phyloP scores from a whole-genome alignment of 2,329 filamentous ascomycete species.

The Diaporthe helianthi region DNA sequence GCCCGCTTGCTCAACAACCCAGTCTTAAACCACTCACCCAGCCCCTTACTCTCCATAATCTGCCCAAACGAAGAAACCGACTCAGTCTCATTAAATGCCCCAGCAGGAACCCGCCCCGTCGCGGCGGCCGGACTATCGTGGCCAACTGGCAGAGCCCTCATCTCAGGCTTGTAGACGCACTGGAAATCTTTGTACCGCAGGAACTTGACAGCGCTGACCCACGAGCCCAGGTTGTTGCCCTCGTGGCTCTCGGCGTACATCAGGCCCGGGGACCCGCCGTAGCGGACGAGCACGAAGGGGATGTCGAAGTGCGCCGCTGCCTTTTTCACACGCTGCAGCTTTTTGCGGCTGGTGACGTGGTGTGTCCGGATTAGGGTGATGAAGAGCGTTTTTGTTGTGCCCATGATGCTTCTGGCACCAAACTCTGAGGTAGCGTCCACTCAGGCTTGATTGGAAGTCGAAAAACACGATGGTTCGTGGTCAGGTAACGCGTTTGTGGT shows the following conservation, averaged over 20 bases:
- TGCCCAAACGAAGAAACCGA: conserved; percentile 70
- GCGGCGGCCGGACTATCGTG: background rate
- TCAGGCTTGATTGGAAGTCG: too few species aligned
- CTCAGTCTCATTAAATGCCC: conserved; percentile 62
- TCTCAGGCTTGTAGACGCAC: conserved; percentile 61
- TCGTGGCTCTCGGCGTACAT: conserved; percentile 75
- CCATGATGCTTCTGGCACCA: background rate
- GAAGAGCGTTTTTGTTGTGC: conserved; percentile 37
- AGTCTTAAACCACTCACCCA: conserved; percentile 62
- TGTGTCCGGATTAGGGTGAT: conserved; percentile 76
- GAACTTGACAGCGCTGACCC: conserved; percentile 70
- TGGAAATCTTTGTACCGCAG: conserved; percentile 78
- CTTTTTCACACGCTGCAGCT: conserved; percentile 66
- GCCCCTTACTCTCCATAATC: conserved; percentile 65
- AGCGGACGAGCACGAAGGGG: conserved; percentile 70
- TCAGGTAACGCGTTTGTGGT: background rate
- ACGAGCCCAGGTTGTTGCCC: conserved; percentile 62
- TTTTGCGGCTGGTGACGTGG: conserved; percentile 83
- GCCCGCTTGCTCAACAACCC: conserved; percentile 32
- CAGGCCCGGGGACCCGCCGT: conserved; percentile 74
- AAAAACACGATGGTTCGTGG: background rate
- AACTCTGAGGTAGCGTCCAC: too few species aligned
- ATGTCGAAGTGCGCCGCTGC: conserved; percentile 66
- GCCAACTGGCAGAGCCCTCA: conserved; percentile 34
- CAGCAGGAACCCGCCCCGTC: conserved; percentile 11